A percentile compares a stretch with the other conserved stretches of the same genome.
Conservation (phyloP, 1,139 yeast species). For the Yamadazyma diospyri region DNA sequence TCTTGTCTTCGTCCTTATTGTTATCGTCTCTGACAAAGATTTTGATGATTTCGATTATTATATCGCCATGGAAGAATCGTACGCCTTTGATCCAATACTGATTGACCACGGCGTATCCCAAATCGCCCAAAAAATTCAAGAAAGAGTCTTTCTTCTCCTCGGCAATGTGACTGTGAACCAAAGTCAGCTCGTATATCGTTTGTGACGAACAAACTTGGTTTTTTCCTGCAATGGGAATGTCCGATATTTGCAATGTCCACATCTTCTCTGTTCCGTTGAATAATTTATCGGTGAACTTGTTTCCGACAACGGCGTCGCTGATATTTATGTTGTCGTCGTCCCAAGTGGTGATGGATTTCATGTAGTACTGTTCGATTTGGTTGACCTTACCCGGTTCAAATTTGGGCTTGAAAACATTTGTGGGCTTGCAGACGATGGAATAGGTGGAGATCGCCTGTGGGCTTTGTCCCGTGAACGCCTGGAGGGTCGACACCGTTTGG, state of each 20-base stretch:
- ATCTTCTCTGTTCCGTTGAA: slow-evolving; percentile 23
- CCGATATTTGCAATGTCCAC: slow-evolving; percentile 72
- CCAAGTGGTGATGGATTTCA: slow-evolving; percentile 47
- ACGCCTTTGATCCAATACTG: slow-evolving; percentile 69
- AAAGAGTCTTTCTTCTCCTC: slow-evolving; percentile 29
- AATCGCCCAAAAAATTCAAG: slow-evolving; percentile 51
- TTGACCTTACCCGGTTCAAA: slow-evolving; percentile 50
- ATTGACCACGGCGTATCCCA: slow-evolving; percentile 68
- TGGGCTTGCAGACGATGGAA: slow-evolving; percentile 42
- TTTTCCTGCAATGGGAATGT: slow-evolving; percentile 88
- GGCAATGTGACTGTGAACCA: slow-evolving; percentile 43
- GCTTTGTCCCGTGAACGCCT: slow-evolving; percentile 42
- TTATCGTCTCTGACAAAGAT: slow-evolving; percentile 41
- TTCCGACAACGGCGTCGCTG: slow-evolving; percentile 14
- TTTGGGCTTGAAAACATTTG: slow-evolving; percentile 42
- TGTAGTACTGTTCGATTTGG: slow-evolving; percentile 46
- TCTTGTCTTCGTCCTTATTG: slow-evolving; percentile 12
- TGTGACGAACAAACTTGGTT: slow-evolving; percentile 59
- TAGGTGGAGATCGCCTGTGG: slow-evolving; percentile 44
- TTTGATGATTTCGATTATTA: slow-evolving; percentile 59
- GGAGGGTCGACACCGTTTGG: slow-evolving; percentile 43
- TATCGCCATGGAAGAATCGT: slow-evolving; percentile 61
- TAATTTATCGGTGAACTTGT: slow-evolving; percentile 12
- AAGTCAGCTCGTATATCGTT: slow-evolving; percentile 64
- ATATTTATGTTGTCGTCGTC: slow-evolving; percentile 18